Evolutionary conservation across 306 rosid species (phyloP).

Genomic region (Quercus variabilis): DNA sequence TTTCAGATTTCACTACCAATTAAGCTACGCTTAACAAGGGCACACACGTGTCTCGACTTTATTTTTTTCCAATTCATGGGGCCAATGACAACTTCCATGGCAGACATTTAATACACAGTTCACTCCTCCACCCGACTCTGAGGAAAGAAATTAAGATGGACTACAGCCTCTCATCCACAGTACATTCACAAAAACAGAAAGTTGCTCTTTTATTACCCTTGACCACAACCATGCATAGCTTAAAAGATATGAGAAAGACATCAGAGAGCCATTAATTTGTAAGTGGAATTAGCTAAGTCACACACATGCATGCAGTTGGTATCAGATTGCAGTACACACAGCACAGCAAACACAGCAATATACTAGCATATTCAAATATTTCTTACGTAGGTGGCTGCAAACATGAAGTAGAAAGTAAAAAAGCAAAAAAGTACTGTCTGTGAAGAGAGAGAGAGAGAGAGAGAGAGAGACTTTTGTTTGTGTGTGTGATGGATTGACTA

Average conservation of each 20-base stretch:
- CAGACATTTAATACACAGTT: constrained; percentile 16
- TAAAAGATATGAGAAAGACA: not conserved
- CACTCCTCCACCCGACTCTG: not conserved
- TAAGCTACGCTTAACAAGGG: no score
- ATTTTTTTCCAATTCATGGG: no score
- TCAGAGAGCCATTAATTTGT: constrained; percentile 16
- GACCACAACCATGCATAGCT: constrained; percentile 1
- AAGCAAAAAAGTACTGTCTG: constrained; percentile 3
- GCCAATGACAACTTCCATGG: not conserved
- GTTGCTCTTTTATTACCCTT: not conserved
- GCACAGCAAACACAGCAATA: not conserved
- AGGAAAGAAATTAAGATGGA: constrained; percentile 2
- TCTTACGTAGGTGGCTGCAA: constrained; percentile 45
- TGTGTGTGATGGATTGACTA: constrained; percentile 28
- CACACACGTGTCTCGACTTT: no score
- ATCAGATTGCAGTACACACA: not conserved
- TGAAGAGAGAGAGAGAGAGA: not conserved
- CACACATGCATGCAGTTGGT: not conserved
- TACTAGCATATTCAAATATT: constrained; percentile 26
- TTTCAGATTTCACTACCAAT: no score
- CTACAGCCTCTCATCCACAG: not conserved
- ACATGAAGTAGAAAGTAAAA: not conserved
- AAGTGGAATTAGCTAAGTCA: constrained; percentile 13
- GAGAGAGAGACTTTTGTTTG: not conserved
- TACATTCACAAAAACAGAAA: constrained; percentile 26